Conservation (phyloP, 805 yeast species). For the Starmerella floricola region DNA sequence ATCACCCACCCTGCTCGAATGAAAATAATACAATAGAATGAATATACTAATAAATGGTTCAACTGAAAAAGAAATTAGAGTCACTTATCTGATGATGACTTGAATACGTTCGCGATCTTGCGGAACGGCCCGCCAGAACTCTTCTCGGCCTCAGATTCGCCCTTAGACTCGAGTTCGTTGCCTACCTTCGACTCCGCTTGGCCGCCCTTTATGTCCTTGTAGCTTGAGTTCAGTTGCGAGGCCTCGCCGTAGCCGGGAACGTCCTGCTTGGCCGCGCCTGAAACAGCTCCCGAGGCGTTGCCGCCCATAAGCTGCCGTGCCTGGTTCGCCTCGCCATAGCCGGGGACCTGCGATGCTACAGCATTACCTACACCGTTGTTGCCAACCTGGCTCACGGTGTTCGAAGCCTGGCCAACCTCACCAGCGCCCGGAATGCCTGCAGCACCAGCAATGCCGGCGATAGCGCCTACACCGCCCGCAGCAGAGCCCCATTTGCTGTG, state of each 20-base stretch:
- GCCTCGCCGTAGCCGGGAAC: conserved; percentile 14
- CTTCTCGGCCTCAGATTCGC: conserved; percentile 8
- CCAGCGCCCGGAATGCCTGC: conserved; percentile 12
- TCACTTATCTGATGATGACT: conserved; percentile 2
- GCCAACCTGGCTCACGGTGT: conserved; percentile 1
- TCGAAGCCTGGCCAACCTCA: conserved; percentile 6
- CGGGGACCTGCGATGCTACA: conserved; percentile 10
- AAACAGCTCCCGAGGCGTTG: conserved; percentile 11
- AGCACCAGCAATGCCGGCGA: conserved; percentile 9
- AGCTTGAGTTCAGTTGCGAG: conserved; percentile 2
- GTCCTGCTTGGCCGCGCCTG: conserved; percentile 12
- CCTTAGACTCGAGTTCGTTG: conserved; percentile 1
- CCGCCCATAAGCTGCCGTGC: conserved; percentile 4
- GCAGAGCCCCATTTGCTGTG: too few relatives aligned
- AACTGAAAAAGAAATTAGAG: too few relatives aligned
- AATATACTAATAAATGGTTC: background rate
- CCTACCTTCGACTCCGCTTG: background rate
- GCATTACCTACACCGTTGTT: conserved; percentile 5
- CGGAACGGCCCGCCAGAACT: conserved; percentile 1
- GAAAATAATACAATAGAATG: background rate
- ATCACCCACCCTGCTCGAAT: too few relatives aligned
- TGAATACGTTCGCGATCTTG: conserved; percentile 16
- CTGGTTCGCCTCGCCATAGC: conserved; percentile 7
- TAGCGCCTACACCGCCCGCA: too few relatives aligned
- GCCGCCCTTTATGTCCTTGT: conserved; percentile 10